Evolutionary conservation across 2,329 filamentous ascomycete genomes (phyloP), one percentile per base, ranked within the genome.

Genomic region (Boeremia exigua): DNA sequence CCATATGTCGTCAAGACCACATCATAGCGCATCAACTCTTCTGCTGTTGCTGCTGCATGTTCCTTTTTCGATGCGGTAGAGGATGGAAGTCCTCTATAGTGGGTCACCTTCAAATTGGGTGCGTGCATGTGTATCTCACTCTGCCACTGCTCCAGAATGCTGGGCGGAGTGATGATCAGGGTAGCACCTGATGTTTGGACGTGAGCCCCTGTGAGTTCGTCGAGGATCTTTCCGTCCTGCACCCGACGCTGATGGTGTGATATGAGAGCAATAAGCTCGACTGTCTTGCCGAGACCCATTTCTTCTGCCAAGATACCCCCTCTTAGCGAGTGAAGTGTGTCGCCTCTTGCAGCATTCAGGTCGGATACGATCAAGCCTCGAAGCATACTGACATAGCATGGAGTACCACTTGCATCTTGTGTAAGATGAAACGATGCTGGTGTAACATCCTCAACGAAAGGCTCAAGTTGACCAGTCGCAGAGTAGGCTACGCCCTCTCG

Each of bases 261-360:
- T n/a, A 92, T 84, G 10, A 94, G 78, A 4, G 87, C 83, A 39
- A 92, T 85, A 2, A 91, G 80, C 75, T 94, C 91, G 3, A 93
- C 80, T 0, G 90, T 94, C 72, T 94, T 94, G 1, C 90, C 90
- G 1, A 94, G 78, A 0, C 90, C 90, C 90, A 94, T 94, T 72
- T 94, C 90, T 68, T 94, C 90, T 0, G 89, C 86, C 5, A 94
- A 77, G 43, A 92, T 87, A 0, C 89, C 89, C 2, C 86, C 86
- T 32, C 68, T 74, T 2, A 81, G 54, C 14, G 66, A 85, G 76
- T 19, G 72, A 56, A 39, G 49, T 8, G 66, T 58, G 51, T 77
- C 69, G 10, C 40, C 53, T 30, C 73, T 71, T 50, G 85, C 86
- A 2, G 75, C 66, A 0, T 68, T 57, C 8, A 79, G 56, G 65